A percentile compares a stretch with the other conserved stretches of the same genome.
Conservation (phyloP, 129 eudicot species). For the Centella asiatica region DNA sequence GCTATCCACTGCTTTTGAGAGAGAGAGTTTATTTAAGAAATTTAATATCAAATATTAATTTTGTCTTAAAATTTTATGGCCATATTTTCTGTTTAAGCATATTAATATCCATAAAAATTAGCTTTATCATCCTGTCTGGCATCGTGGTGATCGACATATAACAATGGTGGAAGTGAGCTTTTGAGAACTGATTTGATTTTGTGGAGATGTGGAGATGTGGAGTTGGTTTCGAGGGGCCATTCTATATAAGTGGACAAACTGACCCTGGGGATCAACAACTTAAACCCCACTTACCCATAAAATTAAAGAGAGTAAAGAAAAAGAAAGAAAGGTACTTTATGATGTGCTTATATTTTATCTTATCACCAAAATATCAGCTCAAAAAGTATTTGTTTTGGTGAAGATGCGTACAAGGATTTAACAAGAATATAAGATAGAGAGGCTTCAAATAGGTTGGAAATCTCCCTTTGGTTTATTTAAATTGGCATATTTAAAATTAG, state of each 20-base stretch:
- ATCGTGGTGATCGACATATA: conserved; percentile 5
- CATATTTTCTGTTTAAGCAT: not conserved
- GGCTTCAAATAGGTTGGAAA: too few species aligned
- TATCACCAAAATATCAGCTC: not conserved
- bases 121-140: not conserved
- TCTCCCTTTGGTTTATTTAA: too few species aligned
- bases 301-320: not conserved
- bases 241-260: conserved; percentile 11
- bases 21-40: too few species aligned
- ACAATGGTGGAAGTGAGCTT: not conserved
- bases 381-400: not conserved
- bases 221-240: conserved; percentile 1
- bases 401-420: not conserved
- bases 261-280: conserved; percentile 1
- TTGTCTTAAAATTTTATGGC: too few species aligned
- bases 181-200: not conserved
- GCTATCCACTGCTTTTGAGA: too few species aligned
- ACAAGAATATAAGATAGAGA: not conserved
- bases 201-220: conserved; percentile 1
- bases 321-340: not conserved
- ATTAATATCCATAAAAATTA: not conserved
- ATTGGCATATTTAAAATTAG: too few species aligned
- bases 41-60: too few species aligned
- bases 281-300: conserved; percentile 11
- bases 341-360: not conserved